Percentiles rank a stretch among this genome's conserved stretches.
Conservation (phyloP, 495 filamentous ascomycete species). For the Trichoderma virens region DNA sequence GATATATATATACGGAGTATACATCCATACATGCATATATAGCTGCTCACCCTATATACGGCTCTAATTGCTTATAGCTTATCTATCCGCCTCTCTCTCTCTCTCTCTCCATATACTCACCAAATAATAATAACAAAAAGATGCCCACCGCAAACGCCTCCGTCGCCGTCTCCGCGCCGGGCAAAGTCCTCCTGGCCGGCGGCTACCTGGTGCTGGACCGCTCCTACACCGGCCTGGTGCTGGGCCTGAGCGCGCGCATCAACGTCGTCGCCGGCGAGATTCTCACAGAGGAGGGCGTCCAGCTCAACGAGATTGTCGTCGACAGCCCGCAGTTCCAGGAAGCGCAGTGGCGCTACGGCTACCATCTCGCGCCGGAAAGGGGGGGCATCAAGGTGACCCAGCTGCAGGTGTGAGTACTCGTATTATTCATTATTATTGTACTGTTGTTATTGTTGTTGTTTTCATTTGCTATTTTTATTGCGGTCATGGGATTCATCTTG, state of each 20-base stretch:
- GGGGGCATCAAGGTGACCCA: slow-evolving; percentile 75
- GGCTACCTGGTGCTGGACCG: slow-evolving; percentile 93
- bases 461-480: neutral
- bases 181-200: slow-evolving; percentile 90
- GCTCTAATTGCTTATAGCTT: too few relatives aligned
- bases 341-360: slow-evolving; percentile 79
- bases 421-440: slow-evolving; percentile 11
- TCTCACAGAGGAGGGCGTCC: slow-evolving; percentile 46
- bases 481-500: neutral
- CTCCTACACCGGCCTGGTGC: slow-evolving; percentile 79
- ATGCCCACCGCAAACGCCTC: slow-evolving; percentile 20
- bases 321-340: slow-evolving; percentile 83
- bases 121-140: neutral
- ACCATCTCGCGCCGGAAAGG: slow-evolving; percentile 55
- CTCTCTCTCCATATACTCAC: neutral
- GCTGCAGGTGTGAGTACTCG: slow-evolving; percentile 59
- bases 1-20: too few relatives aligned
- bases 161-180: slow-evolving; percentile 79
- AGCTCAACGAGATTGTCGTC: slow-evolving; percentile 66
- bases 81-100: too few relatives aligned
- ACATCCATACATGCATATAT: too few relatives aligned
- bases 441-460: neutral
- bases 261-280: slow-evolving; percentile 70
- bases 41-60: too few relatives aligned
- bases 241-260: slow-evolving; percentile 89